Percentiles rank a stretch among this genome's conserved stretches.
phyloP scores from a whole-genome alignment of 441 rosid species.

The Gossypium schwendimanii region DNA sequence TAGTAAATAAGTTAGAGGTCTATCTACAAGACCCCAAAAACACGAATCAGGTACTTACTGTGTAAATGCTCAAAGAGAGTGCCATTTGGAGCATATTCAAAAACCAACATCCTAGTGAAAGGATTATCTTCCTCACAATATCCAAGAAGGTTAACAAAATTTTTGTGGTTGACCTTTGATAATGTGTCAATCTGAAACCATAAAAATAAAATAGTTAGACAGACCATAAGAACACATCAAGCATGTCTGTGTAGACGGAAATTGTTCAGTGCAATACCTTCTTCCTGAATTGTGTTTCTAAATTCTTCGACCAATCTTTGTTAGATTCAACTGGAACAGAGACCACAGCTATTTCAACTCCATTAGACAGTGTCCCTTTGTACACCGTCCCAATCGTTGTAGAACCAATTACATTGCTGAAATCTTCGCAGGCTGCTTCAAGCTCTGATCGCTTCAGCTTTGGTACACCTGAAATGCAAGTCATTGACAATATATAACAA shows the following conservation, averaged over 20 bases:
- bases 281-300: slow-evolving; percentile 50
- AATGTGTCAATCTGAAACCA: slow-evolving; percentile 41
- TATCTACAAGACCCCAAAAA: neutral
- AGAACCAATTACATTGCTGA: slow-evolving; percentile 59
- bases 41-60: slow-evolving; percentile 30
- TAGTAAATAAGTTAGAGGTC: neutral
- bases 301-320: slow-evolving; percentile 46
- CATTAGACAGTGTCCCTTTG: slow-evolving; percentile 67
- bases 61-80: slow-evolving; percentile 68
- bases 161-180: slow-evolving; percentile 54
- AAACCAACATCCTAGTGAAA: slow-evolving; percentile 70
- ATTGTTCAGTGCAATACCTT: slow-evolving; percentile 29
- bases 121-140: slow-evolving; percentile 55
- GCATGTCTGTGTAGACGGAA: neutral
- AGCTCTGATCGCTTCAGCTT: slow-evolving; percentile 56
- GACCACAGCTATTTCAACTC: slow-evolving; percentile 57
- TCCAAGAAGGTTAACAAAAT: slow-evolving; percentile 59
- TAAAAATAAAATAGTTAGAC: slow-evolving; percentile 9
- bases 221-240: slow-evolving; percentile 2
- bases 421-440: slow-evolving; percentile 69
- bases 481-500: neutral
- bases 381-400: slow-evolving; percentile 48
- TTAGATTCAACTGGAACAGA: slow-evolving; percentile 32
- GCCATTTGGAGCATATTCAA: slow-evolving; percentile 71
- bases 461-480: slow-evolving; percentile 48